phyloP scores from a whole-genome alignment of 2,329 filamentous ascomycete species.

The Xylariaceae sp. region DNA sequence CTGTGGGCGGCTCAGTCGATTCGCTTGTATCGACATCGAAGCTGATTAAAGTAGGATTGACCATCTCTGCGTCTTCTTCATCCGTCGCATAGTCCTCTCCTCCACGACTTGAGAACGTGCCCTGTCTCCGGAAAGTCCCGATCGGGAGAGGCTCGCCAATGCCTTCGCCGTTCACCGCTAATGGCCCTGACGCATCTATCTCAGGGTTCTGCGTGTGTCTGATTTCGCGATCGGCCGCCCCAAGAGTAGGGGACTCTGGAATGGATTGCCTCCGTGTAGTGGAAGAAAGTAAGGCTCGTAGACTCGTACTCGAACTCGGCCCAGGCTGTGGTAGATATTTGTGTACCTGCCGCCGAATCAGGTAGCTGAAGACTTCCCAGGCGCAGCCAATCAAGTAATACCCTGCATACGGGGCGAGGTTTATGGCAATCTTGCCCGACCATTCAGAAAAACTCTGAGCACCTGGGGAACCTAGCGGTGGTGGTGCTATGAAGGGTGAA shows the following conservation, averaged over 20 bases:
- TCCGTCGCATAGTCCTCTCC: slow-evolving; percentile 58
- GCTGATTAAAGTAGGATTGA: slow-evolving; percentile 63
- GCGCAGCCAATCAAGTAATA: slow-evolving; percentile 52
- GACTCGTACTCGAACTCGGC: slow-evolving; percentile 19
- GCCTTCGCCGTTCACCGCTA: slow-evolving; percentile 41
- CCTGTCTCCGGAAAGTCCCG: slow-evolving; percentile 49
- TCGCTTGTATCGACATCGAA: slow-evolving; percentile 67
- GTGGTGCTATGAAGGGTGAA: slow-evolving; percentile 57
- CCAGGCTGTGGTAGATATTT: slow-evolving; percentile 45
- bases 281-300: slow-evolving; percentile 11
- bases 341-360: slow-evolving; percentile 49
- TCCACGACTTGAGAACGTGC: slow-evolving; percentile 54
- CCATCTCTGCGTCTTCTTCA: slow-evolving; percentile 61
- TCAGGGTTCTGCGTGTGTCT: slow-evolving; percentile 33
- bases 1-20: slow-evolving; percentile 55
- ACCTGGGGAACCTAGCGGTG: slow-evolving; percentile 47
- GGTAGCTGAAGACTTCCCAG: slow-evolving; percentile 44
- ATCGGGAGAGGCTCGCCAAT: slow-evolving; percentile 37
- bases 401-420: slow-evolving; percentile 53
- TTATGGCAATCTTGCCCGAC: slow-evolving; percentile 49
- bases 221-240: slow-evolving; percentile 40
- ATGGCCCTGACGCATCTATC: slow-evolving; percentile 31
- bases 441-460: slow-evolving; percentile 50
- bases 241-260: slow-evolving; percentile 42
- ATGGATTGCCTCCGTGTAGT: slow-evolving; percentile 29